Evolutionary conservation across 805 yeast species (phyloP).

Genomic region (Zygosaccharomyces rouxii): DNA sequence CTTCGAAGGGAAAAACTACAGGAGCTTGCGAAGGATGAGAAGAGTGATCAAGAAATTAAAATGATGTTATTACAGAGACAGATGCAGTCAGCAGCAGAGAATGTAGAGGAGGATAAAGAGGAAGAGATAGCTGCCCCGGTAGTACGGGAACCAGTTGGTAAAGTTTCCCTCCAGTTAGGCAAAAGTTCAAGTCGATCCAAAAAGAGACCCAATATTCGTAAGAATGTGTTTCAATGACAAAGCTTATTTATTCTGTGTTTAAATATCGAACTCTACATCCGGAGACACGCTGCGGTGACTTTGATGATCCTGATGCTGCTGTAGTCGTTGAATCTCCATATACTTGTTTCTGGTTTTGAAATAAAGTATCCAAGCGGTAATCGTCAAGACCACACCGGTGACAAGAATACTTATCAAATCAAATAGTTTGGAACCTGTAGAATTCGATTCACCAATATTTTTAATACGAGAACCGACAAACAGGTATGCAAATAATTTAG

Average conservation of each 20-base stretch:
- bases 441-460: conserved; percentile 57
- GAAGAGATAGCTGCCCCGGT: neutral
- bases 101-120: conserved; percentile 9
- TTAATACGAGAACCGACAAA: conserved; percentile 75
- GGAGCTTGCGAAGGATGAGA: conserved; percentile 36
- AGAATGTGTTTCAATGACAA: conserved; percentile 11
- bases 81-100: conserved; percentile 35
- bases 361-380: conserved; percentile 67
- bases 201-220: conserved; percentile 7
- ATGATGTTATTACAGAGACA: conserved; percentile 47
- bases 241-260: conserved; percentile 2
- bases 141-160: neutral
- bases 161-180: neutral
- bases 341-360: conserved; percentile 42
- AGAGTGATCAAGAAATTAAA: conserved; percentile 45
- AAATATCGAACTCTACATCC: conserved; percentile 18
- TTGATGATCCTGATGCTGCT: conserved; percentile 6
- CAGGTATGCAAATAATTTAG: conserved; percentile 70
- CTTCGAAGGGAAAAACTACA: conserved; percentile 38
- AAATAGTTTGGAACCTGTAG: conserved; percentile 48
- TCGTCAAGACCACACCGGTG: conserved; percentile 50
- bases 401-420: conserved; percentile 59
- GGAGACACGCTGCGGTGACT: conserved; percentile 1
- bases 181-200: neutral
- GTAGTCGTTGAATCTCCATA: conserved; percentile 29